Percentiles rank a stretch among this genome's conserved stretches.
phyloP scores from a whole-genome alignment of 805 yeast species.

The Ogataea polymorpha region DNA sequence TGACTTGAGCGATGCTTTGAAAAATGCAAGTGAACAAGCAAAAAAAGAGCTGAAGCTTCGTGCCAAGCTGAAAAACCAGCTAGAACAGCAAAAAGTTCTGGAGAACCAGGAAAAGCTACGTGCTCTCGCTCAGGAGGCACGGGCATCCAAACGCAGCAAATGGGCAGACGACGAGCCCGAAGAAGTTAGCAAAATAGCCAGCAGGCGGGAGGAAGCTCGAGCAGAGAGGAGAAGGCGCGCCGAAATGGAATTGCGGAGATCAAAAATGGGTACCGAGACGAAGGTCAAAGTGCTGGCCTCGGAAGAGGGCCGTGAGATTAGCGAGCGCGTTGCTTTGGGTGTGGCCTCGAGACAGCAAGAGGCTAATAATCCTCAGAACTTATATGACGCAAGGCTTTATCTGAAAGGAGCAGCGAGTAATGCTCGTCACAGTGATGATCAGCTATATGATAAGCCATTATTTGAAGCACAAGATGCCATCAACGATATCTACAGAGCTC shows the following conservation, averaged over 20 bases:
- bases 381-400: constrained; percentile 59
- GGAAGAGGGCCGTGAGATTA: constrained; percentile 49
- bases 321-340: constrained; percentile 54
- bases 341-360: constrained; percentile 25
- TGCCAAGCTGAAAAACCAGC: constrained; percentile 44
- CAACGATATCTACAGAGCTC: constrained; percentile 46
- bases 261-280: constrained; percentile 44
- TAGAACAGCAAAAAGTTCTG: constrained; percentile 47
- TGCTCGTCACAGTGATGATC: constrained; percentile 40
- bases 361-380: constrained; percentile 35
- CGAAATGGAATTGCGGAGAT: constrained; percentile 43
- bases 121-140: constrained; percentile 47
- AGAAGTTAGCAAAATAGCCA: constrained; percentile 22
- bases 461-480: constrained; percentile 52
- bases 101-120: constrained; percentile 52
- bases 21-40: constrained; percentile 60
- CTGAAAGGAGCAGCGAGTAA: constrained; percentile 41
- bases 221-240: constrained; percentile 45
- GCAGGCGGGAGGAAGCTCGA: constrained; percentile 38
- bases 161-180: constrained; percentile 19
- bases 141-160: constrained; percentile 26
- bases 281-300: constrained; percentile 41
- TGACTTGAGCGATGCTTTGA: constrained; percentile 67
- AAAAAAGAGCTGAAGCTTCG: constrained; percentile 53
- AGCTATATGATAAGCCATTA: constrained; percentile 56